phyloP scores from a whole-genome alignment of 345 rosid species.

The Passiflora organensis region DNA sequence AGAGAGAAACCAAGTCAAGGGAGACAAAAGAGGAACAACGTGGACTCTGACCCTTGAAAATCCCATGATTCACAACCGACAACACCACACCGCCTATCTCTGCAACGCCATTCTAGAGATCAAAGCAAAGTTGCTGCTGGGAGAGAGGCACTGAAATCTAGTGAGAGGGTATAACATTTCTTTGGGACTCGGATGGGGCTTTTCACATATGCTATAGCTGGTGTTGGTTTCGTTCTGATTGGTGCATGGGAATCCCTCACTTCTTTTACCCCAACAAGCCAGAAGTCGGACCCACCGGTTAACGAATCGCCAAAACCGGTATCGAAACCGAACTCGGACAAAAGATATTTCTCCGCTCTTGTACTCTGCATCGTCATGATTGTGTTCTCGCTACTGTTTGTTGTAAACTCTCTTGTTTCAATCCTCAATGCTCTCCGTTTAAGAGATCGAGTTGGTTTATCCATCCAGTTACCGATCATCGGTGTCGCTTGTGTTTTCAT shows the following conservation, averaged over 20 bases:
- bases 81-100: too few species aligned
- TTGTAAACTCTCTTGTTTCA: constrained; percentile 54
- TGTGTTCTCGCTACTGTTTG: constrained; percentile 44
- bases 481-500: constrained; percentile 53
- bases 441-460: constrained; percentile 57
- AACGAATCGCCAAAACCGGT: constrained; percentile 17
- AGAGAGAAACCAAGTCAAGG: too few species aligned
- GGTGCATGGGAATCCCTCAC: constrained; percentile 13
- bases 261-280: background rate
- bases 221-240: constrained; percentile 10
- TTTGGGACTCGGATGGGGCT: constrained; percentile 16
- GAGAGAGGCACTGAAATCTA: too few species aligned
- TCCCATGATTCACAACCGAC: too few species aligned
- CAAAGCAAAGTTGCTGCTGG: too few species aligned
- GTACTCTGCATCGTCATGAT: constrained; percentile 23
- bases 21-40: too few species aligned
- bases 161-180: too few species aligned
- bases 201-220: constrained; percentile 6
- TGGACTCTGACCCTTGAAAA: too few species aligned
- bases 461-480: constrained; percentile 60
- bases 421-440: constrained; percentile 45
- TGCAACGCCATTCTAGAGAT: too few species aligned
- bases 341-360: constrained; percentile 15
- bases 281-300: constrained; percentile 18
- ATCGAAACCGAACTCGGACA: constrained; percentile 13